Base-by-base conservation (phyloP, 768 basidiomycete species). In the Trametes maxima region DNA sequence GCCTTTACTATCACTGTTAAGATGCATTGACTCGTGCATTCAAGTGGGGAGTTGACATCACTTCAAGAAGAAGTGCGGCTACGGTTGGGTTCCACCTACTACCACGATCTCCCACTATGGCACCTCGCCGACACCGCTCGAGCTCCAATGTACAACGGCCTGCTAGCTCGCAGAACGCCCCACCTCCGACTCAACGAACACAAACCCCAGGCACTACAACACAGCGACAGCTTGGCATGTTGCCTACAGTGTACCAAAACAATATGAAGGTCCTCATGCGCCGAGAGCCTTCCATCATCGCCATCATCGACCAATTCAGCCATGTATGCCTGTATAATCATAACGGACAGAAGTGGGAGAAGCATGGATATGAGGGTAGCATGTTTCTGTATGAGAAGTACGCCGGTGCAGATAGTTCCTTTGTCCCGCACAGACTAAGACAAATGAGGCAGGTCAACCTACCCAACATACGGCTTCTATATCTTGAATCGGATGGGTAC, bases 301-400 rank as follows among this genome's bases (percentile, higher is more conserved):
- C 87, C 35, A 91, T 94, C 68, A 85, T 92, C 67, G 92, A 94
- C 76, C 90, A 92, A 68, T 92, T 93, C 79, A 90, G 87, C 67
- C 90, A 93, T 76, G 90, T 92, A 57, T 91, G 90, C 76, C 78
- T 92, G 55, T 92, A 92, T 67, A 86, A 89, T 70, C 82, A 86
- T 70, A 86, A 90, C 65, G 88, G 80, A 7, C 69, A 81, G 67
- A 87, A 85, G 69, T 94, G 92, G 92, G 85, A 86, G 73, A 92
- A 92, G 73, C 84, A 88, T 62, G 91, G 91, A 44, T 89, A 75
- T 70, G 92, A 94, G 72, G 92, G 92, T n/a, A 88, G 84, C 75
- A 91, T 94, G 86, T 94, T 94, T 75, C 78, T 94, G 66, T 92
- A 89, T 68, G 91, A 94, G 77, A 80, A 91, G 91, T 92, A 66